Conservation (phyloP, 306 rosid genomes). For the Arachis hypogaea region DNA sequence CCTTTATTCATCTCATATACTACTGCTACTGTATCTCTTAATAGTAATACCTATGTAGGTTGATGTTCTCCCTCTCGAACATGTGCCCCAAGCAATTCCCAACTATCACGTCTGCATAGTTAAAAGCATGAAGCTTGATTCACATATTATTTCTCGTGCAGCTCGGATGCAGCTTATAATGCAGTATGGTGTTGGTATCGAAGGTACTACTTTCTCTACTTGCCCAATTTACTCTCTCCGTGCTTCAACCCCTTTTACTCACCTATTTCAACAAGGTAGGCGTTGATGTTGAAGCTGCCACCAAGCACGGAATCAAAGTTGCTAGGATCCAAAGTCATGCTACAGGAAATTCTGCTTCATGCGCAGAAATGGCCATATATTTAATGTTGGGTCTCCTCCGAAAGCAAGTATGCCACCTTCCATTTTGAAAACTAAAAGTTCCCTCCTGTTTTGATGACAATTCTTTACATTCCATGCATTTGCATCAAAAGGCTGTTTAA, state of each 20-base stretch:
- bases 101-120: conserved; percentile 70
- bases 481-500: not conserved
- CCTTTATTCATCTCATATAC: not conserved
- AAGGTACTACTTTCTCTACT: conserved; percentile 51
- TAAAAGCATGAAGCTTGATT: conserved; percentile 67
- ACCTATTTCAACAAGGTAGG: conserved; percentile 42
- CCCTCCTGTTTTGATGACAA: not conserved
- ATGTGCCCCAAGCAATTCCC: conserved; percentile 62
- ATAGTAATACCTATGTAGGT: conserved; percentile 51
- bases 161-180: conserved; percentile 73
- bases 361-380: conserved; percentile 95
- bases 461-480: too few species aligned
- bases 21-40: too few species aligned
- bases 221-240: too few species aligned
- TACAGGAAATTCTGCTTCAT: conserved; percentile 84
- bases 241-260: too few species aligned
- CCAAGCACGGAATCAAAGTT: conserved; percentile 81
- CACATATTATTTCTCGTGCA: conserved; percentile 65
- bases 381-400: conserved; percentile 85
- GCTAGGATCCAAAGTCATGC: conserved; percentile 74
- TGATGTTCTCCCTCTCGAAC: conserved; percentile 72
- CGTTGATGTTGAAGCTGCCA: conserved; percentile 89
- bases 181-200: conserved; percentile 94
- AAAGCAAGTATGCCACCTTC: conserved; percentile 67
- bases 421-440: not conserved